phyloP scores from a whole-genome alignment of 208 protist genomes.

The Trypanosoma lewisi region DNA sequence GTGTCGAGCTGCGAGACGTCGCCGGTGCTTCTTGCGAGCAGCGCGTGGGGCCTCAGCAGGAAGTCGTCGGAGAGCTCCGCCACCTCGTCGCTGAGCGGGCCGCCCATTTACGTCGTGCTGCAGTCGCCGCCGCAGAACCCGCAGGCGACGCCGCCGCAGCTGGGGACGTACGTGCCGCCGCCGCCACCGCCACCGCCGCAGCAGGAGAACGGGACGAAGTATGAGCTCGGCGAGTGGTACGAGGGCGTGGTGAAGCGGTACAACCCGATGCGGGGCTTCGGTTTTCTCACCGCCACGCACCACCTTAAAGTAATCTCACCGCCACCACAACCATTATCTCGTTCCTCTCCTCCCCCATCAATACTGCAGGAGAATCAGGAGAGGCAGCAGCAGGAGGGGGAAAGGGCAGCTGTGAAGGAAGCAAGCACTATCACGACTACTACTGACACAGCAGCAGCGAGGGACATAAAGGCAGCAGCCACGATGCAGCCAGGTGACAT shows the following conservation, averaged over 20 bases:
- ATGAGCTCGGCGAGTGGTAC: constrained; percentile 46
- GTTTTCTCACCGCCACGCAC: constrained; percentile 61
- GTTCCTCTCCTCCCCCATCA: neutral
- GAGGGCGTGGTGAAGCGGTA: constrained; percentile 71
- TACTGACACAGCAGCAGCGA: neutral
- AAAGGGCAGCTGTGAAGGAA: constrained; percentile 1
- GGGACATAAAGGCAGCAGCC: neutral
- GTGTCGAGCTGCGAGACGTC: neutral
- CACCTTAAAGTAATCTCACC: constrained; percentile 31
- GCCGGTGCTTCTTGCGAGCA: neutral
- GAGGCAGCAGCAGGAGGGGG: neutral
- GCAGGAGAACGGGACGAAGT: constrained; percentile 44
- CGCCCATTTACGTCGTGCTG: constrained; percentile 10
- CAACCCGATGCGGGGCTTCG: constrained; percentile 63
- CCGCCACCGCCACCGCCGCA: neutral
- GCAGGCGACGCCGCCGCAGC: neutral
- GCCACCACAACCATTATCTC: constrained; percentile 1
- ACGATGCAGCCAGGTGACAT: neutral
- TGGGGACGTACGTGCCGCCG: neutral
- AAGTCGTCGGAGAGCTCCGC: constrained; percentile 1
- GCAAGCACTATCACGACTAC: neutral
- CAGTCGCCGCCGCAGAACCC: constrained; percentile 1
- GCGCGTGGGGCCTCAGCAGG: constrained; percentile 15
- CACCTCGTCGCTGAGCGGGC: constrained; percentile 8
- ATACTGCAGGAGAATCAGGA: neutral